These are phyloP conservation scores for Gremmenia infestans DNA, from an alignment of 2,329 filamentous ascomycete species.

Conservation along the genomic window DNA sequence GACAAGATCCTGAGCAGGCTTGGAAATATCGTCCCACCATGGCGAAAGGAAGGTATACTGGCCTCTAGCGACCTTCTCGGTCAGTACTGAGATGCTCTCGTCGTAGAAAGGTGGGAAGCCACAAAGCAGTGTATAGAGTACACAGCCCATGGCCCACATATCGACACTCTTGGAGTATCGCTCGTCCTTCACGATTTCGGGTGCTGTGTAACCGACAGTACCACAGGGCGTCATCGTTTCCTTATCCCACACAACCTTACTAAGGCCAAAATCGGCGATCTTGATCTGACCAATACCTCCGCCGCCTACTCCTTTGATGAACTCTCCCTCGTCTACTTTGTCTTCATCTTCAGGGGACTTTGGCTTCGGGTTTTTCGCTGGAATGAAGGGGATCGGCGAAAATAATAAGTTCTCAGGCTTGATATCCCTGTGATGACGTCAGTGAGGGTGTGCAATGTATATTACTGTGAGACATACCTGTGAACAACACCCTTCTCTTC, in stretches of 20 bases:
- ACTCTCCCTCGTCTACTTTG: slow-evolving; percentile 95
- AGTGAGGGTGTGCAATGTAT: slow-evolving; percentile 15
- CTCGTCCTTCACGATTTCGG: slow-evolving; percentile 98
- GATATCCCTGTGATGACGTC: slow-evolving; percentile 67
- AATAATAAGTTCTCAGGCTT: slow-evolving; percentile 98
- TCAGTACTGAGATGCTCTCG: slow-evolving; percentile 93
- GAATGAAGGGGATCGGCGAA: slow-evolving; percentile 76
- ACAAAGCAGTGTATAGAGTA: slow-evolving; percentile 92
- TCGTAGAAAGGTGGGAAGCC: slow-evolving; percentile 99
- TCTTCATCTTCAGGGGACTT: slow-evolving; percentile 88
- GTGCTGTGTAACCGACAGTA: slow-evolving; percentile 95
- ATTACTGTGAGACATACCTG: slow-evolving; percentile 57
- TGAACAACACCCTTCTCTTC: slow-evolving; percentile 95
- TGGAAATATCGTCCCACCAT: slow-evolving; percentile 99
- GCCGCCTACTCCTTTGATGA: slow-evolving; percentile 71
- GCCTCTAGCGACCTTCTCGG: slow-evolving; percentile 93
- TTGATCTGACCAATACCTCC: slow-evolving; percentile 95
- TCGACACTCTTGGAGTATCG: slow-evolving; percentile 98
- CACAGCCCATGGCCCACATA: slow-evolving; percentile 98
- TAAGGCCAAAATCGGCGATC: slow-evolving; percentile 95
- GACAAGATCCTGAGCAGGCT: slow-evolving; percentile 88
- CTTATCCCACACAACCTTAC: slow-evolving; percentile 97
- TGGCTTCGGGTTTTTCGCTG: slow-evolving; percentile 75
- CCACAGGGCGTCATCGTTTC: slow-evolving; percentile 99
- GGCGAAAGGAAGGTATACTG: slow-evolving; percentile 97